These are phyloP conservation scores for Metarhizium humberi DNA, from an alignment of 2,329 filamentous ascomycete species.

Conservation along the genomic window DNA sequence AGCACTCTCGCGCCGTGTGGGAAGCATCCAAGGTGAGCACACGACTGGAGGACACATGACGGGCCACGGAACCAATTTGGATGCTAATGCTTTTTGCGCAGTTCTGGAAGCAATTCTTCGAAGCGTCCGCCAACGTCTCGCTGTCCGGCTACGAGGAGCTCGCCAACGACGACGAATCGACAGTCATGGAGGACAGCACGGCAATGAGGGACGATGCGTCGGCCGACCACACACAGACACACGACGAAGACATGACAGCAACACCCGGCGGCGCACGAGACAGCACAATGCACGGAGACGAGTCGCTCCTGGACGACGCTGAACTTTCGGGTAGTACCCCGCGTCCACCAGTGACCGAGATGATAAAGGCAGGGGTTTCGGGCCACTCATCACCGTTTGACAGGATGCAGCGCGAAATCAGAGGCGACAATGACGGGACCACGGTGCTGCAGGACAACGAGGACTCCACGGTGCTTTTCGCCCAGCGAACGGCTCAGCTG, in stretches of 20 bases:
- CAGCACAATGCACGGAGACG: constrained; percentile 37
- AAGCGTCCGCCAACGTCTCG: constrained; percentile 94
- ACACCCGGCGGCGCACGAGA: constrained; percentile 20
- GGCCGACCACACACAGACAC: constrained; percentile 37
- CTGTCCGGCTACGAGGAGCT: constrained; percentile 89
- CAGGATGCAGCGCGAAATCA: constrained; percentile 57
- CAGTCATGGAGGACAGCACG: constrained; percentile 39
- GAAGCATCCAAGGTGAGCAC: constrained; percentile 75
- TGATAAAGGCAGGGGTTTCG: constrained; percentile 44
- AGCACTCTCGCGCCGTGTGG: constrained; percentile 91
- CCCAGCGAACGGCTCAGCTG: constrained; percentile 43
- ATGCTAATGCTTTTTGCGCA: constrained; percentile 21
- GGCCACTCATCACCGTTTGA: constrained; percentile 72
- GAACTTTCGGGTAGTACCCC: constrained; percentile 61
- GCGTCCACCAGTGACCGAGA: constrained; percentile 43
- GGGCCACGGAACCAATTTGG: no score
- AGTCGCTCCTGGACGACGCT: constrained; percentile 59
- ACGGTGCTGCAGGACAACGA: constrained; percentile 28
- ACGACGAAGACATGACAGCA: constrained; percentile 28
- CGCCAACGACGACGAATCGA: constrained; percentile 55
- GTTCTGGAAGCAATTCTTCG: constrained; percentile 99
- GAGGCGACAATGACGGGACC: constrained; percentile 31
- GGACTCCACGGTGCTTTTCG: constrained; percentile 39
- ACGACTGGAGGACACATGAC: background rate
- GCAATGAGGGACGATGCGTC: constrained; percentile 48